phyloP scores from a whole-genome alignment of 129 eudicot genomes.

The Helianthus tuberosus region DNA sequence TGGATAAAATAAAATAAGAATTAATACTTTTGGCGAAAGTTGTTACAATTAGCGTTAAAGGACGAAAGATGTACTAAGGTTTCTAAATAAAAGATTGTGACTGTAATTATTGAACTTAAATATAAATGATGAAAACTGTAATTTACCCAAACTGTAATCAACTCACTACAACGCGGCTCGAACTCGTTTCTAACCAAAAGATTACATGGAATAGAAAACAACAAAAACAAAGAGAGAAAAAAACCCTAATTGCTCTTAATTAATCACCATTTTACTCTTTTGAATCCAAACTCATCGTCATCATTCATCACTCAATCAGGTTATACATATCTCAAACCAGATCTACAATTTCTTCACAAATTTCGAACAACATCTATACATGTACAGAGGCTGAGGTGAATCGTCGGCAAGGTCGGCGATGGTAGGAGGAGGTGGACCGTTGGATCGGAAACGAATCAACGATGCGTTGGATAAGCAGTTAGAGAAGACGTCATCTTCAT shows the following conservation, averaged over 20 bases:
- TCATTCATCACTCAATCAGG: background rate
- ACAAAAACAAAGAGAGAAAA: background rate
- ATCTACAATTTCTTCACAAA: too few relatives aligned
- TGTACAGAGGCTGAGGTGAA: background rate
- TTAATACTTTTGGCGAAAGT: too few relatives aligned
- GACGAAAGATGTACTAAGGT: too few relatives aligned
- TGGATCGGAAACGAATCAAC: conserved; percentile 58
- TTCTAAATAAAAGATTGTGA: too few relatives aligned
- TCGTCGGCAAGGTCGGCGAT: background rate
- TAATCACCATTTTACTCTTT: background rate
- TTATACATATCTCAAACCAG: background rate
- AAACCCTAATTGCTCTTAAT: background rate
- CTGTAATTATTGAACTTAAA: too few relatives aligned
- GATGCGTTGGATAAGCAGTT: conserved; percentile 61
- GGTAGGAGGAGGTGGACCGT: conserved; percentile 14
- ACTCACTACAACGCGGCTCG: too few relatives aligned
- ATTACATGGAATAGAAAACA: too few relatives aligned
- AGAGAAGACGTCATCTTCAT: conserved; percentile 48
- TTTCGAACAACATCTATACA: background rate
- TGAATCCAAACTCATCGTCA: background rate
- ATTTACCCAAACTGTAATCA: too few relatives aligned
- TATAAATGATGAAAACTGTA: too few relatives aligned
- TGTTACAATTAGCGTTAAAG: too few relatives aligned
- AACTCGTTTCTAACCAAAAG: too few relatives aligned
- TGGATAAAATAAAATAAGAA: too few relatives aligned